phyloP scores from a whole-genome alignment of 2,329 filamentous ascomycete genomes.

The Aspergillus persii region DNA sequence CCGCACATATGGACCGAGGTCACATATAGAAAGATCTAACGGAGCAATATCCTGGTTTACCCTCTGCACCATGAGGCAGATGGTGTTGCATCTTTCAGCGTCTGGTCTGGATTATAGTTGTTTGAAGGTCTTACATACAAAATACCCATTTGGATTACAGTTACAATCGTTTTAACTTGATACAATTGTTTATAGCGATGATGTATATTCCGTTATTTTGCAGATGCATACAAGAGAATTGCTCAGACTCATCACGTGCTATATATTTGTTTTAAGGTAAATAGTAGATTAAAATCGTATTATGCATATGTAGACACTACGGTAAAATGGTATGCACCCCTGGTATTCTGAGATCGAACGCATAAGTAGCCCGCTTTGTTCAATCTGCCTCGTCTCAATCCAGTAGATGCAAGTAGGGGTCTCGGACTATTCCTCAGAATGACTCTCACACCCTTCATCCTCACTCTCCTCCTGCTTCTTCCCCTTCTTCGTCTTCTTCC shows the following conservation, averaged over 20 bases:
- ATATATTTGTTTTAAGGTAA: neutral
- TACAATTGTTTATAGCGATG: neutral
- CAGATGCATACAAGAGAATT: neutral
- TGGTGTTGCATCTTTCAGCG: conserved; percentile 10
- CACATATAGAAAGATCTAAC: conserved; percentile 14
- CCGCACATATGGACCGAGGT: conserved; percentile 14
- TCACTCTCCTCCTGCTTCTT: conserved; percentile 13
- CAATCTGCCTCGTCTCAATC: neutral
- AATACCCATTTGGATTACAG: conserved; percentile 12
- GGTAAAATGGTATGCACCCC: neutral
- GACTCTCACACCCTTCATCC: conserved; percentile 23
- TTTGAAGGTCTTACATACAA: conserved; percentile 4
- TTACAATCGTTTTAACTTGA: neutral
- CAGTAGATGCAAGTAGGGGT: neutral
- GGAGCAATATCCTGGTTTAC: conserved; percentile 19
- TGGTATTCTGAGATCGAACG: neutral
- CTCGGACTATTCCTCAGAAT: neutral
- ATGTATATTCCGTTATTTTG: neutral
- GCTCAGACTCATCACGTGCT: neutral
- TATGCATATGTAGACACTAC: neutral
- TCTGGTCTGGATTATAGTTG: conserved; percentile 10
- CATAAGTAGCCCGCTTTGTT: neutral
- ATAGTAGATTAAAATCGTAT: too few species aligned
- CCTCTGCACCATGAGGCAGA: conserved; percentile 4
- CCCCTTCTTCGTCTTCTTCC: conserved; percentile 10